Conservation (phyloP, 2,329 filamentous ascomycete genomes). For the Aphanocladium album region DNA sequence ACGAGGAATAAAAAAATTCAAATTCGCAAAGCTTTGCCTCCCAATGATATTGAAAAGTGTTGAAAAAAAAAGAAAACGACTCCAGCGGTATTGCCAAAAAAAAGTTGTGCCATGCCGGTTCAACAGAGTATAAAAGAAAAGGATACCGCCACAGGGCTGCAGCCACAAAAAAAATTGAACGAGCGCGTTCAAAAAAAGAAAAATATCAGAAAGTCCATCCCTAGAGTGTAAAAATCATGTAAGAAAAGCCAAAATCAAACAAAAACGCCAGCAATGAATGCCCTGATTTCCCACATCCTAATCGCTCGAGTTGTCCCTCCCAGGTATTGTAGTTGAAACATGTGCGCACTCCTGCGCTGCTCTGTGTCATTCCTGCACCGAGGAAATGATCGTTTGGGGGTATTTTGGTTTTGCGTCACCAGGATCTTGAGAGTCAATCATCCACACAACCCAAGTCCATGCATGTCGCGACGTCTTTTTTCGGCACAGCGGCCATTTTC, state of each 20-base stretch:
- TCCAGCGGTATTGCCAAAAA: neutral
- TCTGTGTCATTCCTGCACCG: neutral
- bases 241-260: neutral
- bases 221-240: neutral
- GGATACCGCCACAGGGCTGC: neutral
- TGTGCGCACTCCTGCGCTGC: neutral
- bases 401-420: neutral
- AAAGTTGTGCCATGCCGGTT: neutral
- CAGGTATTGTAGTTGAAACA: slow-evolving; percentile 5
- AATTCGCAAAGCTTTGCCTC: neutral
- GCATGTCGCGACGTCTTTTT: neutral
- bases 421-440: neutral
- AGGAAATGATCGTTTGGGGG: neutral
- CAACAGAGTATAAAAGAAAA: neutral
- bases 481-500: neutral
- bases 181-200: neutral
- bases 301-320: neutral
- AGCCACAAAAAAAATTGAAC: neutral
- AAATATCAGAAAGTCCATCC: neutral
- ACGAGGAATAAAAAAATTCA: neutral
- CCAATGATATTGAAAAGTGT: neutral
- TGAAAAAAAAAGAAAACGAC: neutral
- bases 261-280: slow-evolving; percentile 5
- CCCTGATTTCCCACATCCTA: neutral
- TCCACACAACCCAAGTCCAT: too few relatives aligned